Percentiles rank a stretch among this genome's conserved stretches.
These are phyloP conservation scores for Crithidia expoeki DNA, from an alignment of 208 protist species.

Conservation along the genomic window DNA sequence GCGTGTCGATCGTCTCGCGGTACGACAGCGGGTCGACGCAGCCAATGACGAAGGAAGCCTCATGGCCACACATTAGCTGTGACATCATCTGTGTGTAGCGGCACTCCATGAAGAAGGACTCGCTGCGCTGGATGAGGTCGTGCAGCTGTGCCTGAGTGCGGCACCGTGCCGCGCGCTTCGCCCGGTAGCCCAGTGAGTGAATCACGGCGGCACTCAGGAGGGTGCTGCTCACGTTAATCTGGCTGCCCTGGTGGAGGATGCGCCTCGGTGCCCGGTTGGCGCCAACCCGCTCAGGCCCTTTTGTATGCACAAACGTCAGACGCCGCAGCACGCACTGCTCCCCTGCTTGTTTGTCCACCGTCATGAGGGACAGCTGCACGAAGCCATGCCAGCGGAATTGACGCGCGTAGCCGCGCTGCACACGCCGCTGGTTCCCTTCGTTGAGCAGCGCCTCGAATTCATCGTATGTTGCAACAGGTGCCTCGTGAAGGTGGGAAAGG, in stretches of 20 bases:
- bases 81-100: constrained; percentile 91
- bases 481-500: constrained; percentile 68
- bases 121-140: constrained; percentile 75
- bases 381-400: constrained; percentile 88
- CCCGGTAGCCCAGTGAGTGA: constrained; percentile 84
- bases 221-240: constrained; percentile 87
- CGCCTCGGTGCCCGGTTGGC: constrained; percentile 60
- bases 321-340: constrained; percentile 66
- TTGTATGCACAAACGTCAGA: constrained; percentile 91
- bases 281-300: constrained; percentile 83
- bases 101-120: constrained; percentile 93
- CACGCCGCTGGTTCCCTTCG: constrained; percentile 55
- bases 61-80: constrained; percentile 82
- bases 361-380: constrained; percentile 78
- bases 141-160: constrained; percentile 58
- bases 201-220: constrained; percentile 82
- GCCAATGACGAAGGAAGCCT: constrained; percentile 88
- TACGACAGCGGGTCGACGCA: constrained; percentile 80
- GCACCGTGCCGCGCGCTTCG: constrained; percentile 40
- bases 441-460: constrained; percentile 75
- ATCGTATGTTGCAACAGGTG: constrained; percentile 59
- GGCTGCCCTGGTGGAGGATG: constrained; percentile 52
- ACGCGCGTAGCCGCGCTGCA: constrained; percentile 55
- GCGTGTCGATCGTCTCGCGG: constrained; percentile 76
- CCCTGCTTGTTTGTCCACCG: constrained; percentile 57